These are phyloP conservation scores for Mycotypha africana DNA, from an alignment of 371 early-diverging fungal species.

Conservation along the genomic window DNA sequence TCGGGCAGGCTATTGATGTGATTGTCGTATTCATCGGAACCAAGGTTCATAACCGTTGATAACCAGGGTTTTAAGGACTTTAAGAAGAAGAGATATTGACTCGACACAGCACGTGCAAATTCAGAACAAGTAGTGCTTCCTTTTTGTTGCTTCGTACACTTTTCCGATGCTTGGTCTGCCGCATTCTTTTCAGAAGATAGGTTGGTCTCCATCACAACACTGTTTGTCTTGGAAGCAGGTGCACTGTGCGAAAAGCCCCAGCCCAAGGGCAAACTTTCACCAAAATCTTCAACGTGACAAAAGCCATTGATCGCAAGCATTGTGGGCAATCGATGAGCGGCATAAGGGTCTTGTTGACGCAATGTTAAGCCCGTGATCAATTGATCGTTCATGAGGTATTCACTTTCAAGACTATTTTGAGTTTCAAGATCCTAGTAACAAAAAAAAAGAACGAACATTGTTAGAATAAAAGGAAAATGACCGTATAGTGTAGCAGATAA, in stretches of 20 bases:
- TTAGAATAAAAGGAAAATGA: too few species aligned
- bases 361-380: conserved; percentile 23
- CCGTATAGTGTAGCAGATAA: too few species aligned
- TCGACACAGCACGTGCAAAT: conserved; percentile 25
- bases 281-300: conserved; percentile 25
- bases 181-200: neutral
- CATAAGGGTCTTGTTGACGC: conserved; percentile 45
- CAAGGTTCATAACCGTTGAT: conserved; percentile 23
- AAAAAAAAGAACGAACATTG: too few species aligned
- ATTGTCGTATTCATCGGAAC: conserved; percentile 23
- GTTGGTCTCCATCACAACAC: neutral
- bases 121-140: conserved; percentile 19
- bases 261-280: conserved; percentile 35
- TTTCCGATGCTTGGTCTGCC: neutral
- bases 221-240: neutral
- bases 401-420: conserved; percentile 26
- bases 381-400: conserved; percentile 34
- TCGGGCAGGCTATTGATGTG: conserved; percentile 24
- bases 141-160: neutral
- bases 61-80: conserved; percentile 36
- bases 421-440: conserved; percentile 31
- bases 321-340: conserved; percentile 37
- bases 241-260: conserved; percentile 25
- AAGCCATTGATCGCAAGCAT: conserved; percentile 36
- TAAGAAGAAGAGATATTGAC: conserved; percentile 30